phyloP scores from a whole-genome alignment of 2,329 filamentous ascomycete species.

The Phoma herbarum region DNA sequence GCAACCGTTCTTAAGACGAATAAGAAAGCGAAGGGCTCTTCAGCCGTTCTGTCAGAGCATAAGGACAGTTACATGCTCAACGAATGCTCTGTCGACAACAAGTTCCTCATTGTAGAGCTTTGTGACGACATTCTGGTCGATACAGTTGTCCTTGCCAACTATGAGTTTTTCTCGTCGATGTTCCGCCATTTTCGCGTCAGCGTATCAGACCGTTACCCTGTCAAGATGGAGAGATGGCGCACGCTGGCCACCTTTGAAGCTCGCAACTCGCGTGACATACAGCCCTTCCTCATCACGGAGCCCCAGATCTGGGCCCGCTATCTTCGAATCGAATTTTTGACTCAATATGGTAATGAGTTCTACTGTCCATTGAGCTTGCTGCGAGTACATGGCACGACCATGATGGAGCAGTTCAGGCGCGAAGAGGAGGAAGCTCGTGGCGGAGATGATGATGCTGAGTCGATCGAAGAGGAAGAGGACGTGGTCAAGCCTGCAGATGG shows the following conservation, averaged over 20 bases:
- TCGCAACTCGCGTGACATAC: conserved; percentile 89
- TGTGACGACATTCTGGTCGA: conserved; percentile 89
- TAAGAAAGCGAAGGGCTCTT: conserved; percentile 83
- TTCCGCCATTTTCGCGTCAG: conserved; percentile 89
- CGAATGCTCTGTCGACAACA: conserved; percentile 84
- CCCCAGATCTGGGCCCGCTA: conserved; percentile 97
- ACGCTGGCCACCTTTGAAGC: conserved; percentile 89
- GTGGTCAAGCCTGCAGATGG: conserved; percentile 50
- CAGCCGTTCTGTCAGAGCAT: conserved; percentile 90
- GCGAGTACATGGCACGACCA: conserved; percentile 89
- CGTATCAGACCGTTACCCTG: conserved; percentile 93
- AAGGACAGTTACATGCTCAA: conserved; percentile 99
- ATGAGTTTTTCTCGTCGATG: conserved; percentile 98
- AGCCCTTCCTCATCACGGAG: conserved; percentile 92
- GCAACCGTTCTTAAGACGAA: conserved; percentile 94
- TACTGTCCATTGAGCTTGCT: conserved; percentile 94
- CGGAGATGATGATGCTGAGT: conserved; percentile 69
- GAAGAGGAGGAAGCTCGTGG: conserved; percentile 73
- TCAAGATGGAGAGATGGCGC: conserved; percentile 91
- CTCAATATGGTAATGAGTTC: conserved; percentile 94
- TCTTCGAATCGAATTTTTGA: conserved; percentile 87
- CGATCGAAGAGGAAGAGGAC: conserved; percentile 57
- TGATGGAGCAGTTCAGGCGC: conserved; percentile 93
- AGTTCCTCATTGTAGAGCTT: conserved; percentile 93
- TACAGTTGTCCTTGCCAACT: conserved; percentile 96